Percentiles rank a stretch among this genome's conserved stretches.
phyloP scores from a whole-genome alignment of 352 stramenopile species.

The Plasmopara muralis region DNA sequence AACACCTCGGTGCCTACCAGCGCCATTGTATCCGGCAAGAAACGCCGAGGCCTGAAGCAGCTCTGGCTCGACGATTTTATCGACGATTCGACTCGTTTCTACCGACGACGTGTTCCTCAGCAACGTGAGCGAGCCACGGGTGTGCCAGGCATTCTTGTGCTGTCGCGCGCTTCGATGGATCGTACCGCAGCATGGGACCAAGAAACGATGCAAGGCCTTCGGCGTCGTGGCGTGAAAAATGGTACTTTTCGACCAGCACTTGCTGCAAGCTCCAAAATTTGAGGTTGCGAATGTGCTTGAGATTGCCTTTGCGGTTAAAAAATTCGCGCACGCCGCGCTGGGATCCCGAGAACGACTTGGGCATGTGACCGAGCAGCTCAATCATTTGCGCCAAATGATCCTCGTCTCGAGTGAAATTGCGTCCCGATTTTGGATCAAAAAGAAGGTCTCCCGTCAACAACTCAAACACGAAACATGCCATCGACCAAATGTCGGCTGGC shows the following conservation, averaged over 20 bases:
- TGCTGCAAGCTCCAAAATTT: conserved; percentile 97
- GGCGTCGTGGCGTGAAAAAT: conserved; percentile 85
- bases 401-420: conserved; percentile 84
- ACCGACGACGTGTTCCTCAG: no score
- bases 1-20: no score
- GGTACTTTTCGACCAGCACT: conserved; percentile 96
- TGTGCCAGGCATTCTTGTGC: conserved; percentile 92
- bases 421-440: conserved; percentile 95
- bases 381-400: conserved; percentile 99
- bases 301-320: conserved; percentile 95
- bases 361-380: conserved; percentile 96
- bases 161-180: conserved; percentile 83
- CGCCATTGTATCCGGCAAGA: no score
- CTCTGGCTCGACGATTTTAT: no score
- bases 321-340: conserved; percentile 90
- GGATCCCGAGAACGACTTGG: conserved; percentile 83
- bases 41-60: no score
- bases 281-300: conserved; percentile 97
- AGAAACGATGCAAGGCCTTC: conserved; percentile 92
- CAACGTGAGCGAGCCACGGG: conserved; percentile 82
- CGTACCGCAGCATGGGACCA: conserved; percentile 89
- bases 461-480: conserved; percentile 99
- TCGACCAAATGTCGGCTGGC: conserved; percentile 98
- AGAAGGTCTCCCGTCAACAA: conserved; percentile 98
- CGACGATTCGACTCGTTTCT: no score